Conservation (phyloP, 345 rosid species). For the Anacardium occidentale region DNA sequence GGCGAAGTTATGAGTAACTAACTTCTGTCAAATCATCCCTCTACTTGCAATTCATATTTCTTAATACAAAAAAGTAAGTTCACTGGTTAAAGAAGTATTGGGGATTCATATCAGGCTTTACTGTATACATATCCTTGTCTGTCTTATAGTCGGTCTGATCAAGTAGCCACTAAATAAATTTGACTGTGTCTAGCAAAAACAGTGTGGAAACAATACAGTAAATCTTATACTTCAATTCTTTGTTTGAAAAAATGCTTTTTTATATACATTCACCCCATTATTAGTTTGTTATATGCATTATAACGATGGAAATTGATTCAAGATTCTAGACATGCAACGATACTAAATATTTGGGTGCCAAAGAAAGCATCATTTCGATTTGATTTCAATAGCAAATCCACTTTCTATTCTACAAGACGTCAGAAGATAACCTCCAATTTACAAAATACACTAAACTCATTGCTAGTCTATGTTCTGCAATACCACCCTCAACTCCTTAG, state of each 20-base stretch:
- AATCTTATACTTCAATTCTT: no score
- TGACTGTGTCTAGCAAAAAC: no score
- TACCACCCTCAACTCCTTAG: neutral
- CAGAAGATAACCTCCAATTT: neutral
- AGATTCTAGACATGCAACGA: no score
- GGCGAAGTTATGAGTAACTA: slow-evolving; percentile 54
- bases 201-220: no score
- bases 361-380: no score
- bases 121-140: neutral
- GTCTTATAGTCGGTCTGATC: neutral
- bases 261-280: no score
- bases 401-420: neutral
- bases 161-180: neutral
- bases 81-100: neutral
- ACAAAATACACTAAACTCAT: no score
- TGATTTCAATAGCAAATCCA: neutral
- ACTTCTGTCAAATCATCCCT: neutral
- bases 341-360: no score
- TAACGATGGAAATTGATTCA: no score
- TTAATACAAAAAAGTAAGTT: neutral
- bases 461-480: neutral
- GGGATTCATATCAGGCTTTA: neutral
- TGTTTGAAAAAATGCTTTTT: no score
- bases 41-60: neutral
- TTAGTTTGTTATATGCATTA: no score